These are phyloP conservation scores for Yarrowia keelungensis DNA, from an alignment of 805 yeast species.

Conservation along the genomic window DNA sequence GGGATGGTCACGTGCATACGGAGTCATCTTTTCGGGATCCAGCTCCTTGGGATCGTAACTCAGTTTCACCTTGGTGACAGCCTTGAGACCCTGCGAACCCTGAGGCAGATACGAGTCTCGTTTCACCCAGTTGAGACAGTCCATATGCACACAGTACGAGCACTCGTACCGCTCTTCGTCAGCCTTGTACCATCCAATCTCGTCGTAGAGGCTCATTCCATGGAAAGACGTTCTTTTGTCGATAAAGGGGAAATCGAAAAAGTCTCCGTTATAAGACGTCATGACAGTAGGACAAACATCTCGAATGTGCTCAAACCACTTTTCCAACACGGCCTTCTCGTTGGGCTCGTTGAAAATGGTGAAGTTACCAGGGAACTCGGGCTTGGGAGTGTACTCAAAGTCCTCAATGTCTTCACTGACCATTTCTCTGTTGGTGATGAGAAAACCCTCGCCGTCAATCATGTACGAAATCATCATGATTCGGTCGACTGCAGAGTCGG, in stretches of 20 bases:
- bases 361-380: slow-evolving; percentile 91
- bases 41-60: slow-evolving; percentile 97
- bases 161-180: slow-evolving; percentile 96
- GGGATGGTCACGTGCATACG: slow-evolving; percentile 93
- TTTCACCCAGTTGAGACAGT: slow-evolving; percentile 96
- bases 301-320: slow-evolving; percentile 88
- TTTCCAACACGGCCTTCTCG: slow-evolving; percentile 73
- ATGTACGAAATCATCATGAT: slow-evolving; percentile 99
- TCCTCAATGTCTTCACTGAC: slow-evolving; percentile 95
- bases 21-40: slow-evolving; percentile 98
- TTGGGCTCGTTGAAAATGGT: slow-evolving; percentile 88
- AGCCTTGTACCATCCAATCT: slow-evolving; percentile 92
- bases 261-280: slow-evolving; percentile 97
- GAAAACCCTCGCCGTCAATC: slow-evolving; percentile 97
- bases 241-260: slow-evolving; percentile 98
- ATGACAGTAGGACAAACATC: slow-evolving; percentile 95
- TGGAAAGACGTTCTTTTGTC: slow-evolving; percentile 85
- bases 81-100: slow-evolving; percentile 97
- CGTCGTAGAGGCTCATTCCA: slow-evolving; percentile 86
- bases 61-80: slow-evolving; percentile 92
- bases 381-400: slow-evolving; percentile 96
- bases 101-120: slow-evolving; percentile 97
- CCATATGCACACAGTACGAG: slow-evolving; percentile 94
- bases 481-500: slow-evolving; percentile 88
- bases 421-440: slow-evolving; percentile 93